Conservation (phyloP, 805 yeast genomes). For the Wickerhamiella occidentalis region DNA sequence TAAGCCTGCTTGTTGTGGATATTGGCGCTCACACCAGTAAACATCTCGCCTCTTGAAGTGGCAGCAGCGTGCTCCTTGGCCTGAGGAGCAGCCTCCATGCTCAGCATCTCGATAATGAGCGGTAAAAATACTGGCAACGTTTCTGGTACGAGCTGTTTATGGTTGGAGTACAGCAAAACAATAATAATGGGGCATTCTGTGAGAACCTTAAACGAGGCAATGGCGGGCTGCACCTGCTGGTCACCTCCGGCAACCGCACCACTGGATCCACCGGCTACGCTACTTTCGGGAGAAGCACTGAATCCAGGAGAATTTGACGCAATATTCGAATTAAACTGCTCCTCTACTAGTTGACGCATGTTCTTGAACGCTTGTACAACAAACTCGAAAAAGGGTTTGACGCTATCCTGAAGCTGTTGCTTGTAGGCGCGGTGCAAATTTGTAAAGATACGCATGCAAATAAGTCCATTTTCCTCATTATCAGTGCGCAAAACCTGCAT, state of each 20-base stretch:
- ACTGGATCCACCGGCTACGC: too few species aligned
- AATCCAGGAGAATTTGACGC: neutral
- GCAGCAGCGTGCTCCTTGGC: constrained; percentile 49
- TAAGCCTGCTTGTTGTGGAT: constrained; percentile 67
- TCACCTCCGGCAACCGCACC: neutral
- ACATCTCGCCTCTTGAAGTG: constrained; percentile 43
- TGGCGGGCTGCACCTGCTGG: constrained; percentile 41
- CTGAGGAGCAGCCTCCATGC: constrained; percentile 75
- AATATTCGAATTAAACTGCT: constrained; percentile 39
- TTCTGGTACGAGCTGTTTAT: constrained; percentile 58
- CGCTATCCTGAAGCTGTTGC: constrained; percentile 50
- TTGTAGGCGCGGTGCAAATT: constrained; percentile 78
- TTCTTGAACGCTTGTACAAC: constrained; percentile 68
- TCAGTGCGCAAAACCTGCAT: constrained; percentile 54
- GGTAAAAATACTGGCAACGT: constrained; percentile 73
- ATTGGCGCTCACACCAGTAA: constrained; percentile 60
- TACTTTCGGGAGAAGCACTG: constrained; percentile 28
- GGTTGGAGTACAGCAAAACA: constrained; percentile 82
- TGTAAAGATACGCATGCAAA: constrained; percentile 79
- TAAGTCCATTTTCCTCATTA: constrained; percentile 90
- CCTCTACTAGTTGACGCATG: constrained; percentile 61
- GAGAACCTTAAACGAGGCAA: constrained; percentile 76
- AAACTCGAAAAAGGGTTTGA: constrained; percentile 64
- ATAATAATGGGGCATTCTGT: constrained; percentile 96
- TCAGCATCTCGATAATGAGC: constrained; percentile 58